Conservation (phyloP, 2,329 filamentous ascomycete genomes). For the Cryphonectria naterciae region DNA sequence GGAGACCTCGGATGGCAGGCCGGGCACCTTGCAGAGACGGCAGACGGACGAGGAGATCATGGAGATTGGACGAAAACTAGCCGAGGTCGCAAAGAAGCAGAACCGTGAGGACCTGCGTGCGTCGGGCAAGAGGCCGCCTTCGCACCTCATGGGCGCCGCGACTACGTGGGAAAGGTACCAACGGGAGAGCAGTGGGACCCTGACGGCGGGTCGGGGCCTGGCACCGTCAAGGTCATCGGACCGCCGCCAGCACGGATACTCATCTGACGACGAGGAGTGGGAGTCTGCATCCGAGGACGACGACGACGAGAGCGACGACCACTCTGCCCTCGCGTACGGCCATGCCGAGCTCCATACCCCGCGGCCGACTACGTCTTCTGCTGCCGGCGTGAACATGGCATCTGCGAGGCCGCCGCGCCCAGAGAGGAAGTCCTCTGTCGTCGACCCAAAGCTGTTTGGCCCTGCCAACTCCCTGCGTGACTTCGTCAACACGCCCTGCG, state of each 20-base stretch:
- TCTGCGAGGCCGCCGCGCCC: constrained; percentile 23
- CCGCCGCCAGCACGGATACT: constrained; percentile 39
- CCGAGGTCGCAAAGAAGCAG: constrained; percentile 55
- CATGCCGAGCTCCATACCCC: constrained; percentile 36
- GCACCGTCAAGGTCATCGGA: constrained; percentile 44
- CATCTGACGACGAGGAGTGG: constrained; percentile 57
- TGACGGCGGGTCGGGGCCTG: constrained; percentile 41
- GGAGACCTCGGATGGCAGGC: constrained; percentile 22
- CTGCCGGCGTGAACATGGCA: constrained; percentile 13
- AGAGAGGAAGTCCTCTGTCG: constrained; percentile 52
- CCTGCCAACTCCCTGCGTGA: constrained; percentile 65
- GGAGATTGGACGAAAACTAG: constrained; percentile 58
- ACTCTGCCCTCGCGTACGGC: constrained; percentile 50
- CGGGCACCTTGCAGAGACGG: constrained; percentile 35
- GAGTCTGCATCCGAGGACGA: constrained; percentile 59
- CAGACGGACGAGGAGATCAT: constrained; percentile 62
- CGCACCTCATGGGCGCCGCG: constrained; percentile 45
- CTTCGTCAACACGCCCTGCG: constrained; percentile 58
- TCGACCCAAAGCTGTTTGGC: constrained; percentile 63
- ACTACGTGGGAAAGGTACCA: constrained; percentile 47
- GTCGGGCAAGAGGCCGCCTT: constrained; percentile 44
- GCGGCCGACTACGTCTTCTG: constrained; percentile 36
- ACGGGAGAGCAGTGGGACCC: constrained; percentile 43
- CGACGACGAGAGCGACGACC: constrained; percentile 42
- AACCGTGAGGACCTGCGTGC: constrained; percentile 54